Base-by-base conservation (phyloP, 2,329 filamentous ascomycete species). In the Chrysoporthe austroafricana region DNA sequence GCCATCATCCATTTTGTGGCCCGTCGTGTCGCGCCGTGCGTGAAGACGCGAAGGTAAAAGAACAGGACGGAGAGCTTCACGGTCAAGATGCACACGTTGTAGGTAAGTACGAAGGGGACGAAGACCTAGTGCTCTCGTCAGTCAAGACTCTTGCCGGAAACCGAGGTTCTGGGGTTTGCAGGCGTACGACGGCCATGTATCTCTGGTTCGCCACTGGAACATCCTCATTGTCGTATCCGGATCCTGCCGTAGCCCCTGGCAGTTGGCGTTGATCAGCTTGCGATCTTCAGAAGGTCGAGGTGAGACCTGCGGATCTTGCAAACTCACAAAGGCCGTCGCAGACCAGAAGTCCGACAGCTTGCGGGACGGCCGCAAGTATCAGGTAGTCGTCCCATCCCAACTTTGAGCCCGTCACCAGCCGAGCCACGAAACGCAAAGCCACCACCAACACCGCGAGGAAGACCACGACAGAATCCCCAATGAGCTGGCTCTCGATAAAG, bases 1-100 rank as follows among this genome's bases (percentile, higher is more conserved):
- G 34, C 70, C 18, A 77, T 69, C n/a, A 70, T 70, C 18, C 73
- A 66, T 60, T 74, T 75, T 36, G 76, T 76, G 3, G 75, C 71
- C 11, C 76, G 60, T 6, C 77, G 74, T 70, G 80, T 69, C 14
- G 68, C 62, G 3, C 71, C 64, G 62, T 76, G 76, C n/a, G 75
- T 76, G 60, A 81, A 80, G 7, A 83, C 74, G n/a, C 79, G 78
- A n/a, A 78, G 74, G 68, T 82, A 82, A 70, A 82, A 81, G 50
- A 76, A 73, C 52, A 82, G 67, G 43, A 82, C 79, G 60, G 78
- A 80, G 43, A 81, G 72, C 66, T 82, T 82, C 65, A 79, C 75
- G 34, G 78, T 78, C 62, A 75, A 71, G 59, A 79, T 75, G 14
- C 74, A 74, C 16, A 76, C 70, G 4, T 77, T 72, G 71, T 78